phyloP scores from a whole-genome alignment of 1,284 basidiomycete species.

The Takashimella tepidaria region DNA sequence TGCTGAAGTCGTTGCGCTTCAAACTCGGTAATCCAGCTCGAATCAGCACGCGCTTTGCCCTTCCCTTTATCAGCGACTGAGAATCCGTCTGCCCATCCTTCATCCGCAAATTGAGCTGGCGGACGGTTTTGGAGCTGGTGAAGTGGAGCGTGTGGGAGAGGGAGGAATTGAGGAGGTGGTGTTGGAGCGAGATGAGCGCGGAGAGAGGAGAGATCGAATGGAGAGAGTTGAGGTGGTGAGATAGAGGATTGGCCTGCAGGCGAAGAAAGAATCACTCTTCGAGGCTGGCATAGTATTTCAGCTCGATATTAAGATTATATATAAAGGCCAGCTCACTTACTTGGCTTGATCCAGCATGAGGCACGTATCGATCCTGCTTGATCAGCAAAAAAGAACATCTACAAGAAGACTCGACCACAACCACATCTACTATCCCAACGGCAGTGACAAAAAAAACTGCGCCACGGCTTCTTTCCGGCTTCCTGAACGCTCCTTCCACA shows the following conservation, averaged over 20 bases:
- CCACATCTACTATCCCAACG: no score
- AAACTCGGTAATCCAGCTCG: conserved; percentile 22
- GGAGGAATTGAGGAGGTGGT: conserved; percentile 1
- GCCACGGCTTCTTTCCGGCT: no score
- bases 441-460: no score
- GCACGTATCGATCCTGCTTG: not conserved
- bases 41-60: conserved; percentile 14
- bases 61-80: conserved; percentile 11
- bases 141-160: conserved; percentile 1
- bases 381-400: not conserved
- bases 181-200: conserved; percentile 30
- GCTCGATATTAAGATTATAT: not conserved
- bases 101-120: not conserved
- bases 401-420: no score
- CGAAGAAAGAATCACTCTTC: not conserved
- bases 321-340: not conserved
- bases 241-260: not conserved
- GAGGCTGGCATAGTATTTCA: not conserved
- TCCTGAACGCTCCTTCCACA: no score
- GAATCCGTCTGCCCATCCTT: conserved; percentile 24
- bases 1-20: conserved; percentile 4
- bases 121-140: not conserved
- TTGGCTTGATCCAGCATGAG: not conserved
- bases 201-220: conserved; percentile 40
- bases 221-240: conserved; percentile 3